Conservation (phyloP, 257 asterid species). For the Scutellaria barbata region DNA sequence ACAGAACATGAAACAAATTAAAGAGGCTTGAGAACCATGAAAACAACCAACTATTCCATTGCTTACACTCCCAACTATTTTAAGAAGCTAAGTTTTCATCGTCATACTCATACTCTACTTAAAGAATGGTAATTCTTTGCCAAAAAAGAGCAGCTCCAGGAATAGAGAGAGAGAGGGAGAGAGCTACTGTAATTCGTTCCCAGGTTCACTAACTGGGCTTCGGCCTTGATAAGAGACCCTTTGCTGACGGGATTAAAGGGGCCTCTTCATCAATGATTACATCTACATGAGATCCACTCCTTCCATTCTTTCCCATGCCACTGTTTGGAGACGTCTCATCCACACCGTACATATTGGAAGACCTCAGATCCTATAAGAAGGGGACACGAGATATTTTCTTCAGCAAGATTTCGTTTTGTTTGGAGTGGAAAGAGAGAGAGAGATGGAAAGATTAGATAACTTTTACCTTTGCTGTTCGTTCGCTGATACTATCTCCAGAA, state of each 20-base stretch:
- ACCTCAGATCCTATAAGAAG: conserved; percentile 44
- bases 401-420: too few relatives aligned
- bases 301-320: conserved; percentile 42
- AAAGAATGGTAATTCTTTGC: conserved; percentile 38
- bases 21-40: neutral
- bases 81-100: conserved; percentile 22
- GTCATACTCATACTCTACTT: conserved; percentile 20
- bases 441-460: neutral
- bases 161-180: conserved; percentile 16
- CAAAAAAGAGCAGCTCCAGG: conserved; percentile 42
- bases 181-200: conserved; percentile 14
- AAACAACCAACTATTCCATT: conserved; percentile 37
- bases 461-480: conserved; percentile 49
- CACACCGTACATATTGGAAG: conserved; percentile 39
- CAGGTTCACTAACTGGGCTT: conserved; percentile 50
- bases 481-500: conserved; percentile 47
- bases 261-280: conserved; percentile 52
- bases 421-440: neutral
- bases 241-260: conserved; percentile 50
- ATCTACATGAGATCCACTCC: conserved; percentile 46
- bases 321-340: conserved; percentile 45
- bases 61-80: conserved; percentile 35
- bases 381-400: neutral
- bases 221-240: conserved; percentile 55
- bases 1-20: neutral